Evolutionary conservation across 768 basidiomycete genomes (phyloP), one percentile per base, ranked within the genome.

Genomic region (Suillus americanus): DNA sequence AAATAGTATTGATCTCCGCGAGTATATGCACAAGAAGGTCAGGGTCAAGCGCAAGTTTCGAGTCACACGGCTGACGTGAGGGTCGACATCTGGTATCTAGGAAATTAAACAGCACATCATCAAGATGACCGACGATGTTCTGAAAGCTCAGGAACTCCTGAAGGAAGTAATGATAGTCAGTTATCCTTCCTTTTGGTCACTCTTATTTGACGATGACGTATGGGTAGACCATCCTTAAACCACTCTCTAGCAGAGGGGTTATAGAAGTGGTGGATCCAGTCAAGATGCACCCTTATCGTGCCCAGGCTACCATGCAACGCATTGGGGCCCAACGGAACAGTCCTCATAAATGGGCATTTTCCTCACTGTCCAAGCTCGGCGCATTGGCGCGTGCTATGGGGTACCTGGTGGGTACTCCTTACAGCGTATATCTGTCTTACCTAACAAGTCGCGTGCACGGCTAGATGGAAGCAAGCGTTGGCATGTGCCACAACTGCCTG

Each of bases 11-110:
- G 97, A 99, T 78, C 81, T 99, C 41, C 85, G 85, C 67, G 83
- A 84, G 41, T 99, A 97, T 72, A 85, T 97, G 69, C 89, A 95
- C 72, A 86, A 92, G 68, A 99, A 99, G 84, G 94, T 89, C 35
- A 43, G 73, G 71, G 57, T 63, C 66, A 38, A 67, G 25, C 33
- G 5, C 18, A 35, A 28, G 62, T 40, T 62, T 20, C 25, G 57
- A 59, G 40, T 18, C 28, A 37, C 30, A 33, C 20, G 13, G 16
- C 62, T 63, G 61, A 63, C 8, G 6, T 41, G 33, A 38, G 38
- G 50, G 43, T 40, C 51, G 41, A 48, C 37, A 18, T 37, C 54
- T 57, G 33, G 30, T 10, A 62, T 61, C 59, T 30, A 95, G 92
- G 85, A 83, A 66, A 82, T 92, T n/a, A 80, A 89, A 66, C 87